Conservation (phyloP, 305 asterid genomes). For the Fraxinus floribunda region DNA sequence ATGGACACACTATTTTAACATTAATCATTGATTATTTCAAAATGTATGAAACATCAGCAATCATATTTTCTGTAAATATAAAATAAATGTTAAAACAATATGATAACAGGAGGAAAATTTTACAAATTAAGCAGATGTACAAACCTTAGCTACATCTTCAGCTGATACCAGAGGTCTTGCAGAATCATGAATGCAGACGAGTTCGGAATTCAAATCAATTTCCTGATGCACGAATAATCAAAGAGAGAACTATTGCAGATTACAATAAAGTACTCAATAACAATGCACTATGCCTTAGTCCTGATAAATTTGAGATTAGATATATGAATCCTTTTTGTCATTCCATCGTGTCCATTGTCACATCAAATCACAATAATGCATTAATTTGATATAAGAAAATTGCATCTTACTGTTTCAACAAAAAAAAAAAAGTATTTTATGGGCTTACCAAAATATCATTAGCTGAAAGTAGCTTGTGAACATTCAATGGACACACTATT, state of each 20-base stretch:
- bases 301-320: not conserved
- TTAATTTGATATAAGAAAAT: not conserved
- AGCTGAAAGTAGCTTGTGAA: not conserved
- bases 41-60: not conserved
- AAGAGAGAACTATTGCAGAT: not conserved
- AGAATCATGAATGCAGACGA: slow-evolving; percentile 92
- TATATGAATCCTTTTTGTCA: not conserved
- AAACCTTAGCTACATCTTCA: slow-evolving; percentile 73
- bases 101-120: not conserved
- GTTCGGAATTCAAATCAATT: slow-evolving; percentile 65
- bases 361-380: not conserved
- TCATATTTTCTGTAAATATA: not conserved
- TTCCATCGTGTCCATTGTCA: not conserved
- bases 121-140: slow-evolving; percentile 19
- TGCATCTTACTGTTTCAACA: not conserved
- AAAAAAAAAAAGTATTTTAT: not conserved
- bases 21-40: not conserved
- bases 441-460: not conserved
- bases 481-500: not conserved
- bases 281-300: not conserved
- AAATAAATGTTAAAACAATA: not conserved
- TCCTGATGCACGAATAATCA: slow-evolving; percentile 49
- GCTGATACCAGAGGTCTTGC: slow-evolving; percentile 85
- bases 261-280: not conserved
- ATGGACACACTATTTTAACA: not conserved